Evolutionary conservation across 306 rosid species (phyloP), one percentile per base, ranked within the genome.

Genomic region (Citrullus mucosospermus): DNA sequence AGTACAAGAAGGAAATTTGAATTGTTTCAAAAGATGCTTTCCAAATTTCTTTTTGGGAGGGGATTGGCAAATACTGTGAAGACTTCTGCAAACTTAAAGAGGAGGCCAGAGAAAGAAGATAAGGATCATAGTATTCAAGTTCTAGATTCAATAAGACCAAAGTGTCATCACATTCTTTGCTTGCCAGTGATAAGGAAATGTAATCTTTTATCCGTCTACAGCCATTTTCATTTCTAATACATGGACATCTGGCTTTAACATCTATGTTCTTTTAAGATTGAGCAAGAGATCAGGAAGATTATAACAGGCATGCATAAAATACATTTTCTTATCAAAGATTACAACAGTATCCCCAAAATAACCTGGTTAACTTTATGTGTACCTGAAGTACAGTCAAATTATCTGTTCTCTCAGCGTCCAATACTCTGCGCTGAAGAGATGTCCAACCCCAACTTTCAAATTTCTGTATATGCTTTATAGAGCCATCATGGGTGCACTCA

Each of bases 401-500:
- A 80, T 91, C 92, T 9, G 91, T 90, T 84, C 97, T 92, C 79
- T 88, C 92, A 38, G 96, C 99, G 86, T 92, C 90, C 76, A 95
- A 83, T 58, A 95, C 90, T 67, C 97, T 93, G 2, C 88, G 91
- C 63, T 91, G 82, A 79, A 95, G 88, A 65, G 97, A 92, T 81
- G 81, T 78, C 99, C 97, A 95, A 58, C 97, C 97, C 97, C 99
- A 95, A 17, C 86, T 83, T 82, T 95, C 96, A 84, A 92, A 95
- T 84, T 92, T 95, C 50, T 90, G 96, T 69, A 91, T 91, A 82
- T 95, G 97, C 83, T 87, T 92, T 78, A 95, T 73, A 67, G 99
- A 95, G 56, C 99, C 99, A 82, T 95, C 99, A 82, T 95, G 99
- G 74, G 99, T 95, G 85, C 99, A 95, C 79, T 95, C 99, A 77